Percentiles rank a stretch among this genome's conserved stretches.
These are phyloP conservation scores for Microsporum audouinii DNA, from an alignment of 2,329 filamentous ascomycete species.

Conservation along the genomic window DNA sequence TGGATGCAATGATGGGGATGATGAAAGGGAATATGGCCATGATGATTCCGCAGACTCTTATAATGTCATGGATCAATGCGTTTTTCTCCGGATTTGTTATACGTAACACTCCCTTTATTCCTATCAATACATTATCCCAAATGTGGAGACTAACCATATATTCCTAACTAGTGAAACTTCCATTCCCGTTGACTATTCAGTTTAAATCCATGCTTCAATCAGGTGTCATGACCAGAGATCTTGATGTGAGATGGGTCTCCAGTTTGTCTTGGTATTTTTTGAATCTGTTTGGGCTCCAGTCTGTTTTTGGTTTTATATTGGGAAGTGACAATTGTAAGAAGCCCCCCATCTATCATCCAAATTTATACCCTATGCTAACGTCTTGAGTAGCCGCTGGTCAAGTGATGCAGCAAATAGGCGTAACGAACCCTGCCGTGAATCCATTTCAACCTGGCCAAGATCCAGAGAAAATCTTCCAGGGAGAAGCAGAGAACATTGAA, in stretches of 20 bases:
- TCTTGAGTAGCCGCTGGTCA: constrained; percentile 63
- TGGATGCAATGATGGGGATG: constrained; percentile 99
- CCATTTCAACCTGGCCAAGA: constrained; percentile 90
- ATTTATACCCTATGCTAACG: background rate
- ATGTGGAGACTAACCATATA: constrained; percentile 9
- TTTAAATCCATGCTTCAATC: constrained; percentile 99
- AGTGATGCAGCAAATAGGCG: constrained; percentile 75
- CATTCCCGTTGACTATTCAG: constrained; percentile 93
- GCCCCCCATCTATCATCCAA: background rate
- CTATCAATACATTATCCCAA: background rate
- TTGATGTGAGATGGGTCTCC: constrained; percentile 97
- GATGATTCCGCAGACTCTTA: constrained; percentile 97
- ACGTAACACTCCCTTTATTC: constrained; percentile 45
- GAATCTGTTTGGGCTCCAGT: constrained; percentile 90
- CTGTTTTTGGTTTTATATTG: constrained; percentile 92
- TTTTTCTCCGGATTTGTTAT: constrained; percentile 99
- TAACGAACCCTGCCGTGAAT: constrained; percentile 57
- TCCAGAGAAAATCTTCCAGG: constrained; percentile 87
- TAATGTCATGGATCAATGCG: constrained; percentile 99
- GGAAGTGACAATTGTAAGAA: constrained; percentile 85
- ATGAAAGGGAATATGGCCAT: constrained; percentile 99
- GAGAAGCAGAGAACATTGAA: constrained; percentile 87
- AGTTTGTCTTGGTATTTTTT: constrained; percentile 98
- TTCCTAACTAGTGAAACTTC: constrained; percentile 63
- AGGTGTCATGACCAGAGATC: constrained; percentile 85